These are phyloP conservation scores for Colletotrichum cuscutae DNA, from an alignment of 2,329 filamentous ascomycete genomes.

Conservation along the genomic window DNA sequence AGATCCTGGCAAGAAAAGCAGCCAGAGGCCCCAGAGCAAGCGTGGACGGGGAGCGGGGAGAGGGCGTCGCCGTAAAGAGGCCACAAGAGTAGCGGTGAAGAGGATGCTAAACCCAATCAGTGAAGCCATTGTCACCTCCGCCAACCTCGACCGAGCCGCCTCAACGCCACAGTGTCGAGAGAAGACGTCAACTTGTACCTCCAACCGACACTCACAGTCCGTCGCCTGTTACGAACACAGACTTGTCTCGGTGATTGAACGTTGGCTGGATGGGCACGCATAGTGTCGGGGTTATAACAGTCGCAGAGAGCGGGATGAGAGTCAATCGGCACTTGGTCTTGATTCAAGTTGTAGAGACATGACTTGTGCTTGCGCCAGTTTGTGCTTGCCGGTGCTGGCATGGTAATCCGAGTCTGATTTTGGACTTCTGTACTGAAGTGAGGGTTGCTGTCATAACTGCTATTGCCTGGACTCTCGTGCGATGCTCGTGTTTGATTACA, in stretches of 20 bases:
- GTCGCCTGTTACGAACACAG: conserved; percentile 1
- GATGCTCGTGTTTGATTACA: not conserved
- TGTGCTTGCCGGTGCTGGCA: not conserved
- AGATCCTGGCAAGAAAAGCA: conserved; percentile 8
- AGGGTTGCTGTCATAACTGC: not conserved
- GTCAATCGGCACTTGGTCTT: not conserved
- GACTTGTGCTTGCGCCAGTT: not conserved
- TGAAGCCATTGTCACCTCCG: conserved; percentile 29
- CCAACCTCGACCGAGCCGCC: conserved; percentile 30
- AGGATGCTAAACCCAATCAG: conserved; percentile 35
- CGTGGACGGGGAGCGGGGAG: conserved; percentile 2
- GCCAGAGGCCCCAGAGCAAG: not conserved
- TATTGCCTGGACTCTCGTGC: not conserved
- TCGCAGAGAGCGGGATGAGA: not conserved
- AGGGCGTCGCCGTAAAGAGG: conserved; percentile 37
- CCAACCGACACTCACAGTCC: not conserved
- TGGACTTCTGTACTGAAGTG: not conserved
- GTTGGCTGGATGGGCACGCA: not conserved
- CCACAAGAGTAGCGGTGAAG: conserved; percentile 38
- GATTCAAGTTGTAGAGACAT: not conserved
- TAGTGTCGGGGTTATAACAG: not conserved
- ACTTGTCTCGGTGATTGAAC: conserved; percentile 18
- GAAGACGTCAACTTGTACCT: conserved; percentile 1
- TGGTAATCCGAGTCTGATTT: not conserved
- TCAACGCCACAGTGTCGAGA: conserved; percentile 31